These are phyloP conservation scores for Mortierella sp. DNA, from an alignment of 371 early-diverging fungal genomes.

Conservation along the genomic window DNA sequence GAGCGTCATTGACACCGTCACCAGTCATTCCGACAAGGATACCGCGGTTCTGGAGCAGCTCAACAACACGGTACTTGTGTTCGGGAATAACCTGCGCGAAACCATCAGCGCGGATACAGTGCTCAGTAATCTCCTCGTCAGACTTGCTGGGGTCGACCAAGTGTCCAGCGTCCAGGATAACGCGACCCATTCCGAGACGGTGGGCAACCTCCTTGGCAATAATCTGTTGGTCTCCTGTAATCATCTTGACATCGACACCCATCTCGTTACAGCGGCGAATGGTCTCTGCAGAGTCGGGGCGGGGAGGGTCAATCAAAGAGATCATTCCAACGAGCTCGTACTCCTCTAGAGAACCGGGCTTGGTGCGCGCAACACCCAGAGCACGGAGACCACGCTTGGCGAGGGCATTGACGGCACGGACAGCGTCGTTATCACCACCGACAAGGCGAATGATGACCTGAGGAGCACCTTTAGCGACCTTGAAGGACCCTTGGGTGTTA, in stretches of 20 bases:
- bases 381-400: slow-evolving; percentile 92
- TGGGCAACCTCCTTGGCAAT: slow-evolving; percentile 91
- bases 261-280: slow-evolving; percentile 74
- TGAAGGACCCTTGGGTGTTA: slow-evolving; percentile 76
- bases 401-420: slow-evolving; percentile 81
- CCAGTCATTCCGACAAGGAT: slow-evolving; percentile 91
- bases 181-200: slow-evolving; percentile 84
- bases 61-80: slow-evolving; percentile 95
- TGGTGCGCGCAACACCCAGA: slow-evolving; percentile 87
- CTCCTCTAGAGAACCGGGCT: slow-evolving; percentile 70
- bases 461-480: slow-evolving; percentile 96
- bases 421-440: slow-evolving; percentile 83
- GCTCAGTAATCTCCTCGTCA: slow-evolving; percentile 78
- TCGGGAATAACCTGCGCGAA: slow-evolving; percentile 97
- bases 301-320: slow-evolving; percentile 91
- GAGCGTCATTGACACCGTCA: slow-evolving; percentile 95
- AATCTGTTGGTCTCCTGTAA: slow-evolving; percentile 92
- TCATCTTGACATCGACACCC: slow-evolving; percentile 90
- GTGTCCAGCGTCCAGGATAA: slow-evolving; percentile 82
- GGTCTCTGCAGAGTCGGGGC: slow-evolving; percentile 72
- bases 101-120: slow-evolving; percentile 86
- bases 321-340: slow-evolving; percentile 82
- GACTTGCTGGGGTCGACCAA: slow-evolving; percentile 82
- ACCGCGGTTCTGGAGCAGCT: slow-evolving; percentile 81
- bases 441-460: slow-evolving; percentile 89